Percentiles rank a stretch among this genome's conserved stretches.
Evolutionary conservation across 176 grass and related monocot species (phyloP).

Genomic region (Dactylis glomerata): DNA sequence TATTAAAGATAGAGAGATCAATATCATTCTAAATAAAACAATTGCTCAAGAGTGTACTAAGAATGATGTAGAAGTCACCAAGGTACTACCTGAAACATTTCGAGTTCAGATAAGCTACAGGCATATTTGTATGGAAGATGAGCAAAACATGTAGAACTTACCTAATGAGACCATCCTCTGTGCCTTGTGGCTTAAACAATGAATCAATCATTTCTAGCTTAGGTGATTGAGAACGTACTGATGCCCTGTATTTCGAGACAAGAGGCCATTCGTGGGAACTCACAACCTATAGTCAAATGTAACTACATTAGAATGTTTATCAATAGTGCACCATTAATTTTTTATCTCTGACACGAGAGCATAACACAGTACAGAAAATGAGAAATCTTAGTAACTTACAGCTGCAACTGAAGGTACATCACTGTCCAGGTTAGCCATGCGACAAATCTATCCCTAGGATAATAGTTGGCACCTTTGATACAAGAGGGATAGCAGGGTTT

Average conservation of each 20-base stretch:
- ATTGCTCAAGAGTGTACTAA: not conserved
- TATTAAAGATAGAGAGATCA: slow-evolving; percentile 9
- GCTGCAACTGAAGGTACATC: slow-evolving; percentile 74
- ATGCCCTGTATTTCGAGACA: slow-evolving; percentile 82
- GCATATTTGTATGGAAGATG: not conserved
- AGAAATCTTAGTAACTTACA: slow-evolving; percentile 27
- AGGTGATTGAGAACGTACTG: slow-evolving; percentile 63
- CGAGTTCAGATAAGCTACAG: not conserved
- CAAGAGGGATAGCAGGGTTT: slow-evolving; percentile 47
- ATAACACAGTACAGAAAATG: not conserved
- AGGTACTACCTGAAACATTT: slow-evolving; percentile 53
- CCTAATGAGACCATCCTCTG: slow-evolving; percentile 44
- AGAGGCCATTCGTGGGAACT: slow-evolving; percentile 86
- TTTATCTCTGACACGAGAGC: too few species aligned
- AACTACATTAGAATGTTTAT: too few species aligned
- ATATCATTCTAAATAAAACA: not conserved
- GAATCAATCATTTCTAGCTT: slow-evolving; percentile 91
- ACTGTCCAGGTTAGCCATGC: slow-evolving; percentile 69
- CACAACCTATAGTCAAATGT: too few species aligned
- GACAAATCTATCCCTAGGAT: slow-evolving; percentile 84
- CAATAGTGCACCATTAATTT: too few species aligned
- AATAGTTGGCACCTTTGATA: slow-evolving; percentile 53
- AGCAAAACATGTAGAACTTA: slow-evolving; percentile 1
- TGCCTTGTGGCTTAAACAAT: slow-evolving; percentile 58
- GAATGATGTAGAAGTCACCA: slow-evolving; percentile 66